Evolutionary conservation across 345 rosid genomes (phyloP).

Genomic region (Microcos paniculata): DNA sequence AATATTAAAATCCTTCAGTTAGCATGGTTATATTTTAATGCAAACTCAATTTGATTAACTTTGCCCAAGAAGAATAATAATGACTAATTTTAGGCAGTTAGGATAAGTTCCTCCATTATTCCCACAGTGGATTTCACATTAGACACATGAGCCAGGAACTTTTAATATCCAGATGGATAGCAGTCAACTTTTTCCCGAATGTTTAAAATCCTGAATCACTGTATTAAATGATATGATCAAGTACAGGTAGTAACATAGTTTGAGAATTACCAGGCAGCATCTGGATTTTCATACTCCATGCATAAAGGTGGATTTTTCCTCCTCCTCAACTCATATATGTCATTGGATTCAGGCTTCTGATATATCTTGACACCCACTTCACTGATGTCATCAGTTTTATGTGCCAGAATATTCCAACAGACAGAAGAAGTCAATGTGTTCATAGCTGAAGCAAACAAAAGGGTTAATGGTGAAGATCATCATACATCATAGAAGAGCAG

Average conservation of each 20-base stretch:
- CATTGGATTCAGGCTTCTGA: slow-evolving; percentile 91
- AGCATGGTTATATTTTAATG: not conserved
- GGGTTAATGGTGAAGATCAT: slow-evolving; percentile 9
- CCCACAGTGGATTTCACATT: not conserved
- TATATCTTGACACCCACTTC: slow-evolving; percentile 88
- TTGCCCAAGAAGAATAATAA: too few relatives aligned
- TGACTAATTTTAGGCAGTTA: not conserved
- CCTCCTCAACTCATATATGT: slow-evolving; percentile 79
- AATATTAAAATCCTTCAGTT: not conserved
- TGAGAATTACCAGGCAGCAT: slow-evolving; percentile 86
- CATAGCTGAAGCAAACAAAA: slow-evolving; percentile 62
- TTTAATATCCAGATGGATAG: too few relatives aligned
- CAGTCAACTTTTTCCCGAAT: not conserved
- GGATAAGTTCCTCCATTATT: not conserved
- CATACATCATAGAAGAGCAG: not conserved
- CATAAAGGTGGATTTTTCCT: slow-evolving; percentile 82
- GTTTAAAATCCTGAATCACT: not conserved
- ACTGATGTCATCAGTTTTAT: slow-evolving; percentile 84
- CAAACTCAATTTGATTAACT: not conserved
- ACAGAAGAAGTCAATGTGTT: slow-evolving; percentile 67
- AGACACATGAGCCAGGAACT: not conserved
- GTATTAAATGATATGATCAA: not conserved
- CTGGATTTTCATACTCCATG: slow-evolving; percentile 84
- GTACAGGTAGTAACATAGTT: not conserved
- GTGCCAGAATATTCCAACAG: slow-evolving; percentile 94